These are phyloP conservation scores for Cercophora sp. DNA, from an alignment of 495 filamentous ascomycete species.

Conservation along the genomic window DNA sequence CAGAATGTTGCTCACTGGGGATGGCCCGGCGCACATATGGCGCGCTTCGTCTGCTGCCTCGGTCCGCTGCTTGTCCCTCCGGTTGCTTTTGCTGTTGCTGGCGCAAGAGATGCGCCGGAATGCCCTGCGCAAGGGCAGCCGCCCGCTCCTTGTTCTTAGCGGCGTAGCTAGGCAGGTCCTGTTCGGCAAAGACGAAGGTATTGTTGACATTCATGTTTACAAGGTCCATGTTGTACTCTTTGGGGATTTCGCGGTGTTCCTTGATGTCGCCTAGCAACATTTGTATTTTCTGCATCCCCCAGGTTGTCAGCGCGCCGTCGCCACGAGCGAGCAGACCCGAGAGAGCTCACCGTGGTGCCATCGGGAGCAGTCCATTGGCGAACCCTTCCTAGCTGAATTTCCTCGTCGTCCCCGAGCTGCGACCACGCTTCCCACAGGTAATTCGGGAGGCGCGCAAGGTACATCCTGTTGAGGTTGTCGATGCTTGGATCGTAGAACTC, in stretches of 20 bases:
- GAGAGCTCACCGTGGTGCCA: slow-evolving; percentile 38
- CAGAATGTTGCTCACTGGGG: slow-evolving; percentile 57
- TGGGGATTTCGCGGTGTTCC: slow-evolving; percentile 64
- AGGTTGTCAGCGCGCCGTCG: slow-evolving; percentile 12
- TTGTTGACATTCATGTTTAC: slow-evolving; percentile 63
- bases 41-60: slow-evolving; percentile 59
- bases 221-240: slow-evolving; percentile 75
- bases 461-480: slow-evolving; percentile 49
- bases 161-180: slow-evolving; percentile 78
- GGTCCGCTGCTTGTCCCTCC: slow-evolving; percentile 39
- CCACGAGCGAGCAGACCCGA: neutral
- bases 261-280: slow-evolving; percentile 47
- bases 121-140: slow-evolving; percentile 44
- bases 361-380: slow-evolving; percentile 52
- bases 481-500: slow-evolving; percentile 57
- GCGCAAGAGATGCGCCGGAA: slow-evolving; percentile 45
- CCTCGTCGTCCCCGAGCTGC: slow-evolving; percentile 48
- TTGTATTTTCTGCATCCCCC: slow-evolving; percentile 34
- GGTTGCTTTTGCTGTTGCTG: slow-evolving; percentile 37
- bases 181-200: slow-evolving; percentile 86
- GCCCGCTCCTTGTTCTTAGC: slow-evolving; percentile 52
- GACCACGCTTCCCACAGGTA: slow-evolving; percentile 71
- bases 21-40: slow-evolving; percentile 74
- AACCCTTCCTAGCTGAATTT: slow-evolving; percentile 70
- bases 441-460: slow-evolving; percentile 71